phyloP scores from a whole-genome alignment of 805 yeast species.

The Maudiozyma barnettii region DNA sequence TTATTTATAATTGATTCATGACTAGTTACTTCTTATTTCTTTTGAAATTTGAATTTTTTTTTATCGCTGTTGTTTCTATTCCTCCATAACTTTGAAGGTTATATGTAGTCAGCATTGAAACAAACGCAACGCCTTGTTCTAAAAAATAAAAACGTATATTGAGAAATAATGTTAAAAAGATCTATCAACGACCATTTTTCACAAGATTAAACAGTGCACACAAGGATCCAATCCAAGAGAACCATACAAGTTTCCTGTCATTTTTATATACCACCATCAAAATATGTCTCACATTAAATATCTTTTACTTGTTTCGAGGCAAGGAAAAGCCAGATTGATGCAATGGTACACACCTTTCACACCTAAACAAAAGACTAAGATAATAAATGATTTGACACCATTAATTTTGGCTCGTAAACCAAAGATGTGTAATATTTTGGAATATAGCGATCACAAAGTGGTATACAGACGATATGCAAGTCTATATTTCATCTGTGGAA shows the following conservation, averaged over 20 bases:
- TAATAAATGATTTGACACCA: constrained; percentile 78
- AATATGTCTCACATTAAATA: constrained; percentile 47
- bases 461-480: constrained; percentile 92
- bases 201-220: no score
- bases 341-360: constrained; percentile 86
- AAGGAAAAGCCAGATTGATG: constrained; percentile 86
- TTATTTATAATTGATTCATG: no score
- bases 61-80: no score
- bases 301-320: constrained; percentile 75
- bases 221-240: no score
- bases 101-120: no score
- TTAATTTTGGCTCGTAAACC: constrained; percentile 76
- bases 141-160: no score
- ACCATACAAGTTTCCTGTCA: background rate
- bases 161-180: no score
- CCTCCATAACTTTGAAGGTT: no score
- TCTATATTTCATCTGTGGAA: constrained; percentile 79
- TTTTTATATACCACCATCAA: background rate
- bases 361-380: constrained; percentile 78
- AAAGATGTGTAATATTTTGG: constrained; percentile 91
- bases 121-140: no score
- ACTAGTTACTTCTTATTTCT: no score
- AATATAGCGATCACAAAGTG: constrained; percentile 65
- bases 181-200: no score
- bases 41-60: no score